phyloP scores from a whole-genome alignment of 257 asterid genomes.

The Jacaranda mimosifolia region DNA sequence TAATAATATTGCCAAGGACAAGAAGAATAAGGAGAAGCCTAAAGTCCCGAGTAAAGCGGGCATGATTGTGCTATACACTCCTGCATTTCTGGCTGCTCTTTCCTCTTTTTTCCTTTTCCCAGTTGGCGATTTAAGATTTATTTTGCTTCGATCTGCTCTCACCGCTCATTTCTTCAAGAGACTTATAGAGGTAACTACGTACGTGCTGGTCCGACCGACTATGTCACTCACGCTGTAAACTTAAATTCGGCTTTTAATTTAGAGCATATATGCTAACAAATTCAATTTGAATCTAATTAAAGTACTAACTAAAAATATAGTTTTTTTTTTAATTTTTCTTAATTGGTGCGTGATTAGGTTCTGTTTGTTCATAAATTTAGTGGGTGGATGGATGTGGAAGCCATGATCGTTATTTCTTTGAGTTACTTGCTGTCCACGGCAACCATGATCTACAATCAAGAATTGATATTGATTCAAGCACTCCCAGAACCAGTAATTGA shows the following conservation, averaged over 20 bases:
- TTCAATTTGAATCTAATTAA: too few species aligned
- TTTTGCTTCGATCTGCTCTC: conserved; percentile 54
- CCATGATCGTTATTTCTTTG: conserved; percentile 46
- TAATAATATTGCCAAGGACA: too few species aligned
- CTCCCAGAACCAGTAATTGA: conserved; percentile 55
- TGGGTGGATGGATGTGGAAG: conserved; percentile 55
- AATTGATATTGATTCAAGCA: conserved; percentile 34
- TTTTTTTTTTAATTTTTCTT: neutral
- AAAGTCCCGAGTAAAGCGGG: conserved; percentile 48
- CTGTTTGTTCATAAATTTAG: conserved; percentile 67
- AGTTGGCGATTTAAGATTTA: conserved; percentile 47
- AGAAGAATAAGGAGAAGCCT: conserved; percentile 10
- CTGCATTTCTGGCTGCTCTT: conserved; percentile 54
- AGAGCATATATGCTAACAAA: too few species aligned
- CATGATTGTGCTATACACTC: conserved; percentile 57
- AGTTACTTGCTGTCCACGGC: conserved; percentile 59
- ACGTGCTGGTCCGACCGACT: too few species aligned
- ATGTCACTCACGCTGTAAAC: too few species aligned
- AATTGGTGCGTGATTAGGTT: conserved; percentile 59
- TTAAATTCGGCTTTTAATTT: too few species aligned
- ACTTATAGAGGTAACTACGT: conserved; percentile 75
- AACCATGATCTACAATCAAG: conserved; percentile 56
- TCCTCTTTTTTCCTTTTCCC: conserved; percentile 58
- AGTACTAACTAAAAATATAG: neutral
- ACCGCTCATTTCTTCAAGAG: conserved; percentile 76